phyloP scores from a whole-genome alignment of 2,329 filamentous ascomycete species.

The Penicillium sp. region DNA sequence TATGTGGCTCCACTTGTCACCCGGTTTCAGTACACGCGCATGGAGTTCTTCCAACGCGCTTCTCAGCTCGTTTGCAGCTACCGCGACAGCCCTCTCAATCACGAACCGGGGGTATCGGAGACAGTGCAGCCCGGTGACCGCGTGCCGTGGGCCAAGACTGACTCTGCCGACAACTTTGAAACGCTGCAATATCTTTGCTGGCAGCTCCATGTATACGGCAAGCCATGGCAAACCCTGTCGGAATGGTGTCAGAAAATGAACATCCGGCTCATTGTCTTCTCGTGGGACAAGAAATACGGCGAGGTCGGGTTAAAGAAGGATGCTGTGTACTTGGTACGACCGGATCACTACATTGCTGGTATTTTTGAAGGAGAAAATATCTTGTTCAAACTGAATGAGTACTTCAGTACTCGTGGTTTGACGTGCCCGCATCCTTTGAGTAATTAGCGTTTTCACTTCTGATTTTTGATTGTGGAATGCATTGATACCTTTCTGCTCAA shows the following conservation, averaged over 20 bases:
- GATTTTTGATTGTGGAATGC: not conserved
- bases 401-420: constrained; percentile 16
- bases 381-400: constrained; percentile 22
- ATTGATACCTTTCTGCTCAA: not conserved
- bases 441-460: not conserved
- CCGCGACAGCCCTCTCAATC: constrained; percentile 37
- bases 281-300: constrained; percentile 25
- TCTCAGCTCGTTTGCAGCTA: constrained; percentile 48
- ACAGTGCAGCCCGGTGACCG: constrained; percentile 50
- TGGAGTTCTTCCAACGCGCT: constrained; percentile 34
- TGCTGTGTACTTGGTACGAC: constrained; percentile 31
- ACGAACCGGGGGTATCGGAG: constrained; percentile 28
- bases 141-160: constrained; percentile 35
- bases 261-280: constrained; percentile 21
- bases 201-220: constrained; percentile 35
- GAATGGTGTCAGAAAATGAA: constrained; percentile 26
- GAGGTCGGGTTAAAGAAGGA: constrained; percentile 22
- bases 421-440: not conserved
- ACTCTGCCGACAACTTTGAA: constrained; percentile 27
- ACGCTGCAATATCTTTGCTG: constrained; percentile 25
- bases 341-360: constrained; percentile 32
- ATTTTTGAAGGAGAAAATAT: constrained; percentile 19
- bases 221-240: constrained; percentile 8
- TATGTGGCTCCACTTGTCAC: constrained; percentile 30
- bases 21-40: constrained; percentile 18